phyloP scores from a whole-genome alignment of 176 grass and related monocot species.

The Oryza glaberrima region DNA sequence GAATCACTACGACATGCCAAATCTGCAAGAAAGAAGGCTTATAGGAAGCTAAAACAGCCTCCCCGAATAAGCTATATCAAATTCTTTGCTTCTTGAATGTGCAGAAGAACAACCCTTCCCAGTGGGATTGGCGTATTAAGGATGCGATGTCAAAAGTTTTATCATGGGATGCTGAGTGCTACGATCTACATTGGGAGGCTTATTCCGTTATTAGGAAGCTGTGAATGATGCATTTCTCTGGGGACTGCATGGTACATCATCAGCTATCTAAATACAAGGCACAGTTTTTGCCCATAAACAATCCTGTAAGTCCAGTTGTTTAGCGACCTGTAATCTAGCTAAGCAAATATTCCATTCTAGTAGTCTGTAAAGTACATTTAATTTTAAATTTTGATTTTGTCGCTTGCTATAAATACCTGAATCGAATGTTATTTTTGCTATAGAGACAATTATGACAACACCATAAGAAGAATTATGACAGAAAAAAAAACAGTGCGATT shows the following conservation, averaged over 20 bases:
- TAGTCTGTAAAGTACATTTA: conserved; percentile 1
- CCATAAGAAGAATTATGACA: too few relatives aligned
- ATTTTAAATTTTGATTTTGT: background rate
- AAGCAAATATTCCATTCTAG: background rate
- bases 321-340: background rate
- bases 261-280: conserved; percentile 7
- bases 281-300: background rate
- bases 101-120: conserved; percentile 45
- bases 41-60: background rate
- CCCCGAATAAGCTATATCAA: background rate
- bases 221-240: conserved; percentile 24
- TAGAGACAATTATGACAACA: background rate
- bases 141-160: conserved; percentile 56
- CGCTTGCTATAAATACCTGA: background rate
- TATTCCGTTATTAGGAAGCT: conserved; percentile 53
- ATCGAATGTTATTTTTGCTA: background rate
- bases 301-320: background rate
- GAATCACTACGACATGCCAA: conserved; percentile 1
- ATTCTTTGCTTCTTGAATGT: conserved; percentile 31
- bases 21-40: conserved; percentile 1
- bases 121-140: conserved; percentile 45
- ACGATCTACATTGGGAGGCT: conserved; percentile 51
- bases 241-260: background rate
- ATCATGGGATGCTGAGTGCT: conserved; percentile 53
- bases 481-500: too few relatives aligned